A percentile compares a stretch with the other conserved stretches of the same genome.
Conservation (phyloP, 257 asterid genomes). For the Petunia secreta region DNA sequence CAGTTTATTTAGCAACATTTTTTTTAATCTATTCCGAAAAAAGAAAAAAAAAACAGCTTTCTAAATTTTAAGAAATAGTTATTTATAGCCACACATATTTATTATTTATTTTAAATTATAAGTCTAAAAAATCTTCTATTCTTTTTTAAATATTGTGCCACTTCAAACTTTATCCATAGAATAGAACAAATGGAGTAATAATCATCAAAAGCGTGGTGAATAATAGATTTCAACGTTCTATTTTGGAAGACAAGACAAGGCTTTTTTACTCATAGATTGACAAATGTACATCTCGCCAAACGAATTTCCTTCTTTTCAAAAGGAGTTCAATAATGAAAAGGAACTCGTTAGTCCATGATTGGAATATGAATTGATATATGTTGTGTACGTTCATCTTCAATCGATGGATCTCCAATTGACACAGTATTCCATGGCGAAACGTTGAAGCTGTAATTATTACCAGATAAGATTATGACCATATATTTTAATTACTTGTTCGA, state of each 20-base stretch:
- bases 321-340: background rate
- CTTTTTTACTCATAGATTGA: background rate
- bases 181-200: background rate
- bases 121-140: too few species aligned
- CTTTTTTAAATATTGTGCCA: too few species aligned
- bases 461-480: background rate
- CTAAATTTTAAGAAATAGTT: too few species aligned
- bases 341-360: background rate
- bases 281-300: background rate
- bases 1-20: too few species aligned
- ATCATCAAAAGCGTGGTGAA: background rate
- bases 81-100: too few species aligned
- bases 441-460: background rate
- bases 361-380: constrained; percentile 4
- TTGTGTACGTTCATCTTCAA: background rate
- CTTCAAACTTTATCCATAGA: too few species aligned
- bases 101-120: too few species aligned
- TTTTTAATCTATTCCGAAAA: too few species aligned
- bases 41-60: too few species aligned
- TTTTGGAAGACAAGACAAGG: constrained; percentile 1
- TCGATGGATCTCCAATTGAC: background rate
- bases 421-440: background rate
- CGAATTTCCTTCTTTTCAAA: background rate
- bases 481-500: background rate
- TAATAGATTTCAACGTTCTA: background rate